Base-by-base conservation (phyloP, 345 rosid species). In the Lepidium aucheri region DNA sequence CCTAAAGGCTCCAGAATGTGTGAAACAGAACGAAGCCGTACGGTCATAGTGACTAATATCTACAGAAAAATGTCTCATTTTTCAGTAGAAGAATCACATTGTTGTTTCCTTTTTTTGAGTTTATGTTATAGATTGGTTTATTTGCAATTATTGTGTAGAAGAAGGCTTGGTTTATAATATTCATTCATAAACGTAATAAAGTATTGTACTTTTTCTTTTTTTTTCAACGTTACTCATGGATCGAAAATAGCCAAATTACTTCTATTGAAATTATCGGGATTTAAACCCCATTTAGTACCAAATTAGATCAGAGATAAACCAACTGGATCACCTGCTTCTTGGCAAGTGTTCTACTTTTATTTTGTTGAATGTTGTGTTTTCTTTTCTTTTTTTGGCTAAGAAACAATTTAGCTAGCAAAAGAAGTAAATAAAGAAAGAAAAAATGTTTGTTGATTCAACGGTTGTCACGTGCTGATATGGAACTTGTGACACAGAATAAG, bases 11-110 rank as follows among this genome's bases (percentile, higher is more conserved):
- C 81, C 93, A 0, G 84, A 83, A 8, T 86, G 91, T 67, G 73
- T 80, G 77, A 86, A 90, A 64, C 98, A 82, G 65, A 87, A 85
- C 77, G 85, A 85, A 70, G 86, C 84, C 15, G 68, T 84, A 83
- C 88, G 80, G 62, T 86, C 81, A 26, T 89, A 72, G 79, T 69
- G 57, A 46, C 39, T 22, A 5, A 16, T 45, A 33, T 22, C 55
- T 61, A 6, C 13, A 45, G 12, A 43, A 32, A 30, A 30, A 32
- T 7, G 7, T 14, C 63, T 58, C 51, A 26, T 32, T 20, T 18
- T 44, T 9, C 40, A 63, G 54, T 63, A 54, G n/a, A 35, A 43
- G 49, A 61, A 16, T 53, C 74, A 70, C 22, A 53, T 52, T 64
- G 65, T 46, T 64, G 70, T 64, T 72, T 72, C 38, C 36, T 72